phyloP scores from a whole-genome alignment of 306 rosid genomes.

The Begonia masoniana region DNA sequence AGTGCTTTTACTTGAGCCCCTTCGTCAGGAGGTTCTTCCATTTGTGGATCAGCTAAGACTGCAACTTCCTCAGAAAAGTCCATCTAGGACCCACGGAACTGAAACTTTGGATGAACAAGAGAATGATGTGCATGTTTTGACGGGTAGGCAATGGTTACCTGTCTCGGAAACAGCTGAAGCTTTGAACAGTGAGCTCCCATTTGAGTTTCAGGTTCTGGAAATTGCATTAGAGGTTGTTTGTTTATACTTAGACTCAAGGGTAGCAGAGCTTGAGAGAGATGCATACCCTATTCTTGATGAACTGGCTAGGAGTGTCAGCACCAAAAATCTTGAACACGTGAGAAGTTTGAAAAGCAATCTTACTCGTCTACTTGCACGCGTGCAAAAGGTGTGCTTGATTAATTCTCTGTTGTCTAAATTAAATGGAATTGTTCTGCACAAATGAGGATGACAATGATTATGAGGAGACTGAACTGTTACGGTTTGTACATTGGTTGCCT shows the following conservation, averaged over 20 bases:
- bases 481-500: too few species aligned
- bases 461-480: too few species aligned
- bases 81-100: constrained; percentile 11
- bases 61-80: constrained; percentile 37
- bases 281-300: constrained; percentile 95
- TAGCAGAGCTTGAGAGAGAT: constrained; percentile 76
- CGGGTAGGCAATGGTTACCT: constrained; percentile 41
- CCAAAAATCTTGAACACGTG: constrained; percentile 93
- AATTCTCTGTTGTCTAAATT: not conserved
- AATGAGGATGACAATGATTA: too few species aligned
- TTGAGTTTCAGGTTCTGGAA: constrained; percentile 96
- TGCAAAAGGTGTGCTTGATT: constrained; percentile 61
- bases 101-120: constrained; percentile 45
- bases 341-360: constrained; percentile 93
- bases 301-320: constrained; percentile 90
- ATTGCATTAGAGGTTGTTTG: constrained; percentile 88
- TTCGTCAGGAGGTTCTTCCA: constrained; percentile 72
- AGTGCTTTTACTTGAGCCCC: constrained; percentile 79
- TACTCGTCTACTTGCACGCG: constrained; percentile 83
- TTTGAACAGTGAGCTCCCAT: constrained; percentile 74
- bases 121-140: constrained; percentile 31
- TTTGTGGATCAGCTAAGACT: constrained; percentile 85
- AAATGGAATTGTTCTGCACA: too few species aligned
- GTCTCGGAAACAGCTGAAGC: constrained; percentile 51
- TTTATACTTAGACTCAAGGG: constrained; percentile 58